Percentiles rank a stretch among this genome's conserved stretches.
phyloP scores from a whole-genome alignment of 73 alveolate genomes.

The Paramecium biaurelia region DNA sequence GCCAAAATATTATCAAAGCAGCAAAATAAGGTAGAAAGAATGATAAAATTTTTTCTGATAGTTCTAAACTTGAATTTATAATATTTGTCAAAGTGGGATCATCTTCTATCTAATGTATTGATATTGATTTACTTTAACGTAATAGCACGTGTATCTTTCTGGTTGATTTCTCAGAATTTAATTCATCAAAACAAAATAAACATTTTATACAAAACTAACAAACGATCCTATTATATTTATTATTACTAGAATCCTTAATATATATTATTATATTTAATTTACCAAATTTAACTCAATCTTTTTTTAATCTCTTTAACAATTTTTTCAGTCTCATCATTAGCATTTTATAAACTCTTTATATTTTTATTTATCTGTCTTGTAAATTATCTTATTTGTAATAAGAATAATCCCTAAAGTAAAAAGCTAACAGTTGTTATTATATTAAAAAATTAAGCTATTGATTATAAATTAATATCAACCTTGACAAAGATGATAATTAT shows the following conservation, averaged over 20 bases:
- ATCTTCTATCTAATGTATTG: neutral
- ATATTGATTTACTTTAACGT: neutral
- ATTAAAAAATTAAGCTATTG: neutral
- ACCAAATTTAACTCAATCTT: slow-evolving; percentile 2
- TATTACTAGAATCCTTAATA: neutral
- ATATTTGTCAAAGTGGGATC: neutral
- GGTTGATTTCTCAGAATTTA: neutral
- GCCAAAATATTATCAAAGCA: neutral
- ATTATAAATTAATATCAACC: neutral
- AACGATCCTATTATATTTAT: neutral
- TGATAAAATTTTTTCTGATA: neutral
- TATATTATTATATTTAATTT: neutral
- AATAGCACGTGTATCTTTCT: neutral
- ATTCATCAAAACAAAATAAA: neutral
- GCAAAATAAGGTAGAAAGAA: neutral
- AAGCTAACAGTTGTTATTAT: neutral
- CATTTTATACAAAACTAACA: neutral
- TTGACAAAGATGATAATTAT: neutral
- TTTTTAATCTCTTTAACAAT: neutral
- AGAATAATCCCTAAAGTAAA: neutral
- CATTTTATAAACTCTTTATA: neutral
- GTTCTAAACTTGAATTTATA: neutral
- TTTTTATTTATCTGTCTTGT: neutral
- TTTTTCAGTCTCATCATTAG: neutral
- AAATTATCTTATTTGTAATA: neutral